A percentile compares a stretch with the other conserved stretches of the same genome.
phyloP scores from a whole-genome alignment of 495 filamentous ascomycete genomes.

The Achaetomiella virescens region DNA sequence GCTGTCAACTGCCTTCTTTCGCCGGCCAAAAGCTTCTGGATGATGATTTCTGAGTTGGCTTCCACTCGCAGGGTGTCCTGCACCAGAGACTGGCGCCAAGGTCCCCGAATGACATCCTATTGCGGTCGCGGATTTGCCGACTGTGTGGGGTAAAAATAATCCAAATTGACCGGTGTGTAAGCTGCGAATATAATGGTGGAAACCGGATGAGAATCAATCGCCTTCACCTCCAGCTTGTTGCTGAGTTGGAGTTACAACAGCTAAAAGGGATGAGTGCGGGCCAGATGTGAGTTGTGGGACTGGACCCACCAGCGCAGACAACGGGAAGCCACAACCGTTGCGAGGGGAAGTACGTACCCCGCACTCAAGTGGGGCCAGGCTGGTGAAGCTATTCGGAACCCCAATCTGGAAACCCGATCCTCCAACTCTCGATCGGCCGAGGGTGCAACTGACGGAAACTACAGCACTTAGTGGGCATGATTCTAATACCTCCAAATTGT shows the following conservation, averaged over 20 bases:
- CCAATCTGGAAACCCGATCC: background rate
- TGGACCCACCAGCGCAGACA: conserved; percentile 1
- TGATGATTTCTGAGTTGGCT: background rate
- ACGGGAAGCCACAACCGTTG: background rate
- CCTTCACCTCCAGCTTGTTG: background rate
- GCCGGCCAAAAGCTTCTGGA: background rate
- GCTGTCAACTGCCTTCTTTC: background rate
- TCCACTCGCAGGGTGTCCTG: background rate
- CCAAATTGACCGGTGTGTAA: no score
- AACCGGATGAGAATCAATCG: background rate
- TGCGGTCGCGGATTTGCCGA: background rate
- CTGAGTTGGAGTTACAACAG: background rate
- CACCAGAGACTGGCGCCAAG: conserved; percentile 1
- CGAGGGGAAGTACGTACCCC: background rate
- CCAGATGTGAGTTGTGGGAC: background rate
- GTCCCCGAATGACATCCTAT: background rate
- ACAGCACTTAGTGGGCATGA: no score
- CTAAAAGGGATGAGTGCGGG: background rate
- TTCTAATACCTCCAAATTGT: no score
- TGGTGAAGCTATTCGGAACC: conserved; percentile 8
- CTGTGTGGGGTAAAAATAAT: background rate
- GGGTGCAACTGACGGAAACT: no score
- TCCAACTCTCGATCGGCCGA: no score
- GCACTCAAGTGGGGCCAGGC: background rate
- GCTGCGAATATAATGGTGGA: background rate